phyloP scores from a whole-genome alignment of 140 eudicot species.

The Senecio squalidus region DNA sequence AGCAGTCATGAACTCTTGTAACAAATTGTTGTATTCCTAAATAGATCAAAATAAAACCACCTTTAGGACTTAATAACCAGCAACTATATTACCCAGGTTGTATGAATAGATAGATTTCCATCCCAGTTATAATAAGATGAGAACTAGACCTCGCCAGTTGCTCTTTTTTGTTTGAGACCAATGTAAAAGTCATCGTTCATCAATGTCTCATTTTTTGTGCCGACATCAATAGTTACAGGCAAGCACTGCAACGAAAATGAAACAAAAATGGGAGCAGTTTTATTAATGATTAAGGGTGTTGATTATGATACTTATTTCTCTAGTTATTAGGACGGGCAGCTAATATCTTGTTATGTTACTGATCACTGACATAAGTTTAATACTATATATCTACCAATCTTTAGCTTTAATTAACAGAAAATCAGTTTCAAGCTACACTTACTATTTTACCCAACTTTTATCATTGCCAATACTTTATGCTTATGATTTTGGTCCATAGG shows the following conservation, averaged over 20 bases:
- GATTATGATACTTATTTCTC: too few relatives aligned
- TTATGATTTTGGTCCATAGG: not conserved
- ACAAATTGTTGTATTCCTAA: conserved; percentile 78
- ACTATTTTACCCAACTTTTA: not conserved
- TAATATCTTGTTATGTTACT: too few relatives aligned
- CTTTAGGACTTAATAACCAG: conserved; percentile 1
- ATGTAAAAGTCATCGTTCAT: conserved; percentile 85
- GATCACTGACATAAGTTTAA: too few relatives aligned
- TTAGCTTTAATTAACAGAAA: too few relatives aligned
- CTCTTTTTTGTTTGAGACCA: conserved; percentile 82
- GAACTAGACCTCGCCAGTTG: conserved; percentile 90
- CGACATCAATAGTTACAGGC: conserved; percentile 91
- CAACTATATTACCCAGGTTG: not conserved
- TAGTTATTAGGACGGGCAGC: too few relatives aligned
- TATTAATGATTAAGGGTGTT: not conserved
- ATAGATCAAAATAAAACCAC: conserved; percentile 7
- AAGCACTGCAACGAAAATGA: conserved; percentile 47
- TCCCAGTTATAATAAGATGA: not conserved
- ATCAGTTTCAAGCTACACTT: not conserved
- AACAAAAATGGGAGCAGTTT: not conserved
- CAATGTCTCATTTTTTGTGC: conserved; percentile 79
- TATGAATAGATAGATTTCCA: not conserved
- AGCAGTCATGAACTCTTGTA: conserved; percentile 86
- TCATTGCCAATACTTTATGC: not conserved
- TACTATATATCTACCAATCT: too few relatives aligned